Conservation (phyloP, 257 asterid genomes). For the Lycium ferocissimum region DNA sequence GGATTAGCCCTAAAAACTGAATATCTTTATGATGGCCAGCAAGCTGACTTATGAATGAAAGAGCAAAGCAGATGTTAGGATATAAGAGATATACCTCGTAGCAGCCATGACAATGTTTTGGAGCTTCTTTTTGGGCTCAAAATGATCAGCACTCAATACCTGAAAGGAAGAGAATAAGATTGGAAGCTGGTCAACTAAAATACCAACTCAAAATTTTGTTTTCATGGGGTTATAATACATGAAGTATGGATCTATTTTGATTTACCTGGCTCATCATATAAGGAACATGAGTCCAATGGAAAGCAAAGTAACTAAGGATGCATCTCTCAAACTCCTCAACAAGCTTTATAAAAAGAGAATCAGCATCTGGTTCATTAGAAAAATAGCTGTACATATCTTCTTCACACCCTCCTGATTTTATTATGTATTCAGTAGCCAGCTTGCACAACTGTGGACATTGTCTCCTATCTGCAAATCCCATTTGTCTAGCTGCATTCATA, state of each 20-base stretch:
- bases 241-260: neutral
- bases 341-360: slow-evolving; percentile 87
- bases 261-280: slow-evolving; percentile 80
- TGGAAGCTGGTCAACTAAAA: neutral
- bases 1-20: neutral
- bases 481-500: slow-evolving; percentile 77
- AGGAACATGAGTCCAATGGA: slow-evolving; percentile 87
- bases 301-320: slow-evolving; percentile 89
- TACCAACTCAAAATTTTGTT: neutral
- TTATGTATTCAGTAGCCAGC: slow-evolving; percentile 83
- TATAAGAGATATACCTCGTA: slow-evolving; percentile 63
- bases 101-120: slow-evolving; percentile 91
- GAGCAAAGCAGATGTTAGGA: neutral
- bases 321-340: slow-evolving; percentile 92
- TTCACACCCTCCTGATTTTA: slow-evolving; percentile 78
- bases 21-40: neutral
- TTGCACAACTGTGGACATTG: slow-evolving; percentile 82
- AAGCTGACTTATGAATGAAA: neutral
- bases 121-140: slow-evolving; percentile 82
- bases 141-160: slow-evolving; percentile 65
- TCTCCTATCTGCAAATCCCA: slow-evolving; percentile 79
- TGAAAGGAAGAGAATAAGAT: slow-evolving; percentile 39
- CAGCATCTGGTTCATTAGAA: slow-evolving; percentile 68
- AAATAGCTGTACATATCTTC: slow-evolving; percentile 78
- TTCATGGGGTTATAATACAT: neutral